phyloP scores from a whole-genome alignment of 2,329 filamentous ascomycete genomes.

The Ramichloridium luteum region DNA sequence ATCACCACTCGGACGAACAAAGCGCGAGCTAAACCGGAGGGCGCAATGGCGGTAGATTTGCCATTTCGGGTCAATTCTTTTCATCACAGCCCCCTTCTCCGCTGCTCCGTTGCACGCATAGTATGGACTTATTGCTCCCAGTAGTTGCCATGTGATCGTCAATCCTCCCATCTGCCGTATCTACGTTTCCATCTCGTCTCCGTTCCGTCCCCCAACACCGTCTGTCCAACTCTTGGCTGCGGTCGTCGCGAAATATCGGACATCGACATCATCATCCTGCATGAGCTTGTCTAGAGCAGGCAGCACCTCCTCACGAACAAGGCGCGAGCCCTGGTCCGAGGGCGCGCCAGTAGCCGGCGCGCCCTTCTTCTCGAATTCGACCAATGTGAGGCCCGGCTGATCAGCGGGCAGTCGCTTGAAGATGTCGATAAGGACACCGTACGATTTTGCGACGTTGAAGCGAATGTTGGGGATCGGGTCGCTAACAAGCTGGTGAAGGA shows the following conservation, averaged over 20 bases:
- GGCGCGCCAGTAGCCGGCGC: constrained; percentile 37
- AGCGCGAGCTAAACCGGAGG: no score
- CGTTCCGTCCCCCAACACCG: constrained; percentile 3
- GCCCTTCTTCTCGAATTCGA: constrained; percentile 70
- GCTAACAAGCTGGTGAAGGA: constrained; percentile 83
- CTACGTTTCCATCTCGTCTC: constrained; percentile 25
- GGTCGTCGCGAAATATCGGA: constrained; percentile 92
- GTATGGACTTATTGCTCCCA: no score
- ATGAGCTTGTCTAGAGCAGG: constrained; percentile 90
- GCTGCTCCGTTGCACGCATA: no score
- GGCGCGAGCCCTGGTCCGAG: constrained; percentile 21
- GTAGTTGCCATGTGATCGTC: no score
- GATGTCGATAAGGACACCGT: constrained; percentile 78
- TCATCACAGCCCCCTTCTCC: no score
- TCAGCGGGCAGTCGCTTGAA: constrained; percentile 76
- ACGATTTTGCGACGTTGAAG: constrained; percentile 99
- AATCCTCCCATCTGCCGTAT: no score
- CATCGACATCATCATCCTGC: constrained; percentile 94
- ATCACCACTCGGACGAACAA: no score
- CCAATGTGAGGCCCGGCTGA: constrained; percentile 59
- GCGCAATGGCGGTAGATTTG: no score
- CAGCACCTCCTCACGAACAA: constrained; percentile 49
- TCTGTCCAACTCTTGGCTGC: constrained; percentile 48
- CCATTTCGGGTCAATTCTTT: no score
- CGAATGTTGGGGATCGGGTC: constrained; percentile 98